These are phyloP conservation scores for Micractinium conductrix DNA, from an alignment of 139 green algal genomes.

Conservation along the genomic window DNA sequence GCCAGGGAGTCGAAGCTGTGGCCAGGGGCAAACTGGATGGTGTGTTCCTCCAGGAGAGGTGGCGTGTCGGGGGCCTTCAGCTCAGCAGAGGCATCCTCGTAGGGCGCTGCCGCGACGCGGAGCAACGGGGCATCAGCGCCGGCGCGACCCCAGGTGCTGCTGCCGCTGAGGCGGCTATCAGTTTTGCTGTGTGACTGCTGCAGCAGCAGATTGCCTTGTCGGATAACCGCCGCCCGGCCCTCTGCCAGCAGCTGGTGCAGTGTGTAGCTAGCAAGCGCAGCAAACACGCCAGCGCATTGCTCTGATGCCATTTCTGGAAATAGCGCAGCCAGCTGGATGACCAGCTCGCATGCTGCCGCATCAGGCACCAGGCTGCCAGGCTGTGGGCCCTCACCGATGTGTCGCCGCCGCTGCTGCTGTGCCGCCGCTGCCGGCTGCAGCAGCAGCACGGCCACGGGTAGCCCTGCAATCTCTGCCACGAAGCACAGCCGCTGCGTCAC, in stretches of 20 bases:
- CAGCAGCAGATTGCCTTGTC: conserved; percentile 13
- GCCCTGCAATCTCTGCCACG: conserved; percentile 29
- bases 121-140: no score
- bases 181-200: neutral
- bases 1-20: conserved; percentile 2
- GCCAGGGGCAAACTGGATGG: neutral
- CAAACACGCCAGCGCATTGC: conserved; percentile 1
- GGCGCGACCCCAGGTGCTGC: no score
- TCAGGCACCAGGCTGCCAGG: no score
- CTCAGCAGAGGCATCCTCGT: no score
- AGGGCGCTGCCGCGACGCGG: no score
- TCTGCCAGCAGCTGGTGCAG: conserved; percentile 14
- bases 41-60: no score
- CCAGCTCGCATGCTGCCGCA: no score
- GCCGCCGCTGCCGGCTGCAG: conserved; percentile 8
- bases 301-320: conserved; percentile 22
- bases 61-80: no score
- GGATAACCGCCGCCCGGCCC: neutral
- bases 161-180: no score
- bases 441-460: conserved; percentile 24
- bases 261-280: neutral
- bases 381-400: no score
- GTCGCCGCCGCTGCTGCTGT: no score
- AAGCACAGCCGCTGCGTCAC: conserved; percentile 23
- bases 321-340: conserved; percentile 28